Conservation (phyloP, 495 filamentous ascomycete species). For the Penicillium diatomitis region DNA sequence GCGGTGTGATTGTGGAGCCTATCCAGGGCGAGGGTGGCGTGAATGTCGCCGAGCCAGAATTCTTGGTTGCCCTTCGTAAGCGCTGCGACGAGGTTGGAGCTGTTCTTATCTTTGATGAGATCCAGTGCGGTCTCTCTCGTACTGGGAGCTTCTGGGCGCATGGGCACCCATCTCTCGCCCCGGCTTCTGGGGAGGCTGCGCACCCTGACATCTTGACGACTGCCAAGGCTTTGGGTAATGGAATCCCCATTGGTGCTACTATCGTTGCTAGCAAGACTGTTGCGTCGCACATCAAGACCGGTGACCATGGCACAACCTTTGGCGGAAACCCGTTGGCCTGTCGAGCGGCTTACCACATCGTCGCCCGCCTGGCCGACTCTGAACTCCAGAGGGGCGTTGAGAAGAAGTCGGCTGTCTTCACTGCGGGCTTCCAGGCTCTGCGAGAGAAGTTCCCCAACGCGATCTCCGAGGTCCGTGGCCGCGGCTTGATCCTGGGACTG, state of each 20-base stretch:
- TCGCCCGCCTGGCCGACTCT: constrained; percentile 59
- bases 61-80: constrained; percentile 64
- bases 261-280: constrained; percentile 68
- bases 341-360: constrained; percentile 73
- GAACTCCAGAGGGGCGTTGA: constrained; percentile 56
- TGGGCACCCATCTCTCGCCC: constrained; percentile 45
- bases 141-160: constrained; percentile 92
- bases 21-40: constrained; percentile 97
- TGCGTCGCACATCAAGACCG: constrained; percentile 72
- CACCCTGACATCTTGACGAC: constrained; percentile 93
- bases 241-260: constrained; percentile 87
- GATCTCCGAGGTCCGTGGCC: constrained; percentile 70
- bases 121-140: constrained; percentile 83
- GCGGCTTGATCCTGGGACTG: constrained; percentile 75
- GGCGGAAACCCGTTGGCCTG: constrained; percentile 89
- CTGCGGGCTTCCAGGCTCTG: constrained; percentile 51
- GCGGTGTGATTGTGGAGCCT: constrained; percentile 92
- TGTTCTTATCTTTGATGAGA: constrained; percentile 89
- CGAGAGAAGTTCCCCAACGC: constrained; percentile 58
- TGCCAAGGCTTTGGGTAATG: constrained; percentile 94
- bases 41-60: constrained; percentile 70
- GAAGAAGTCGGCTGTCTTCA: constrained; percentile 56
- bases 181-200: constrained; percentile 45
- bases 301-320: constrained; percentile 96
- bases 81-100: constrained; percentile 84